phyloP scores from a whole-genome alignment of 345 rosid species.

The Hypericum perforatum region DNA sequence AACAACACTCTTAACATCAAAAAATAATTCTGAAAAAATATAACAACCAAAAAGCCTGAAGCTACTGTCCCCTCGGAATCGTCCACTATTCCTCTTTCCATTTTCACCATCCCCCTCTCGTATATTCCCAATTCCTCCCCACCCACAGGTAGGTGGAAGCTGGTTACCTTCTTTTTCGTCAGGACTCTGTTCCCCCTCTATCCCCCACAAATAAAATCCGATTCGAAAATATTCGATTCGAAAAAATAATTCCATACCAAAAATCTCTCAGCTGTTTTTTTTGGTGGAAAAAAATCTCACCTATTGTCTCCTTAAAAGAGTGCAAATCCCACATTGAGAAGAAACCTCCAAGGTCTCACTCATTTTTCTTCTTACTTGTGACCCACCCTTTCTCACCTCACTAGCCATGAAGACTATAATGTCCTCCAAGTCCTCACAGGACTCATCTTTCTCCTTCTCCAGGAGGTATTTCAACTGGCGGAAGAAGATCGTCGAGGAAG shows the following conservation, averaged over 20 bases:
- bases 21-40: too few species aligned
- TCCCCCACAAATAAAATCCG: constrained; percentile 2
- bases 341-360: constrained; percentile 2
- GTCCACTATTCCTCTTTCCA: constrained; percentile 9
- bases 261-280: constrained; percentile 3
- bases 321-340: background rate
- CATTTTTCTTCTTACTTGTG: background rate
- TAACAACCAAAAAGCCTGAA: background rate
- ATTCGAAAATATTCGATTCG: constrained; percentile 13
- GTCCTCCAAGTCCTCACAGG: constrained; percentile 48
- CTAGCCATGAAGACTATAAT: constrained; percentile 54
- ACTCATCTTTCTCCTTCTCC: constrained; percentile 83
- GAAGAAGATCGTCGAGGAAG: constrained; percentile 42
- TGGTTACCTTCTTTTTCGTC: constrained; percentile 65
- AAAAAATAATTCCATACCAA: background rate
- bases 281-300: too few species aligned
- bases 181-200: constrained; percentile 22
- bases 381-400: background rate
- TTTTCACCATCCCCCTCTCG: constrained; percentile 7
- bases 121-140: constrained; percentile 6
- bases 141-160: constrained; percentile 51
- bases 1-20: too few species aligned
- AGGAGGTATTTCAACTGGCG: constrained; percentile 77
- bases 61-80: constrained; percentile 17
- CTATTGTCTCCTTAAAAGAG: background rate